Evolutionary conservation across 192 early-diverging fungal species (phyloP).

Genomic region (Geosiphon pyriformis): DNA sequence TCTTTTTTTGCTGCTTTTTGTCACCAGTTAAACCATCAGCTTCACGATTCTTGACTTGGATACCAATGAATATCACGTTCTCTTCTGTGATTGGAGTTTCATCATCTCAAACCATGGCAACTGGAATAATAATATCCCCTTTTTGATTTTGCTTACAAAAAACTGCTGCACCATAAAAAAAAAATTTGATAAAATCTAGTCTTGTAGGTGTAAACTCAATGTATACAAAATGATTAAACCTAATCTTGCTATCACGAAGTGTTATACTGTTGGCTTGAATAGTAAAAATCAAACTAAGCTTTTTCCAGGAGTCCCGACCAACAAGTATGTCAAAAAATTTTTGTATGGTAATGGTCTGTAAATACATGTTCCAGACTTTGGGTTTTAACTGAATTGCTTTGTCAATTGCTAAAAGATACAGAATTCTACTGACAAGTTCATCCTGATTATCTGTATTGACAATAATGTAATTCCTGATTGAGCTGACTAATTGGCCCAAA

Average conservation of each 20-base stretch:
- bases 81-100: neutral
- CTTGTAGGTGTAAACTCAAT: neutral
- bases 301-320: neutral
- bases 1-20: neutral
- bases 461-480: conserved; percentile 8
- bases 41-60: neutral
- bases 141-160: conserved; percentile 1
- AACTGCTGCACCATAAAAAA: neutral
- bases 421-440: conserved; percentile 3
- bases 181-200: neutral
- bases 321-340: conserved; percentile 2
- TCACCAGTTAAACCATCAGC: neutral
- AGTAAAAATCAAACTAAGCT: neutral
- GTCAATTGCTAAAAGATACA: conserved; percentile 6
- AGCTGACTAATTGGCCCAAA: conserved; percentile 4
- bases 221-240: conserved; percentile 1
- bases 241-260: conserved; percentile 6
- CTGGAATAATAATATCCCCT: neutral
- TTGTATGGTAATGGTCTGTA: neutral
- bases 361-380: neutral
- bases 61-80: neutral
- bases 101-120: neutral
- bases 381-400: conserved; percentile 1
- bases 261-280: neutral
- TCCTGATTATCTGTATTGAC: conserved; percentile 4